These are phyloP conservation scores for Paracorniculantispora psalliotae DNA, from an alignment of 2,329 filamentous ascomycete genomes.

Conservation along the genomic window DNA sequence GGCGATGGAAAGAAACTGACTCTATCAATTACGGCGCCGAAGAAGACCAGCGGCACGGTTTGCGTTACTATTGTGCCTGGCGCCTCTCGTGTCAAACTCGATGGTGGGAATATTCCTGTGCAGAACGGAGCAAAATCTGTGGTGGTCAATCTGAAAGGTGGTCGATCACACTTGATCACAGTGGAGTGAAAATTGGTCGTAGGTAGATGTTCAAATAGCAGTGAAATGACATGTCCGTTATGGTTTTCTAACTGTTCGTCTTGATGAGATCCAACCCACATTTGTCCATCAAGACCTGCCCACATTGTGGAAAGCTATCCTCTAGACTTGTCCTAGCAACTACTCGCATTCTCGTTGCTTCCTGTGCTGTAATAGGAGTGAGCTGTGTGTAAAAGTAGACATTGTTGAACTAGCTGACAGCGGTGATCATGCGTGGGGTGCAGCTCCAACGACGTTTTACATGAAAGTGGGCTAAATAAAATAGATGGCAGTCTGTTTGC, in stretches of 20 bases:
- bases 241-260: too few species aligned
- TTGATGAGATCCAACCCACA: background rate
- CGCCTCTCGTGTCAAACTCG: background rate
- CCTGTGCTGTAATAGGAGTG: too few species aligned
- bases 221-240: too few species aligned
- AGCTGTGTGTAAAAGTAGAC: too few species aligned
- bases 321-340: too few species aligned
- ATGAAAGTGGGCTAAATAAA: background rate
- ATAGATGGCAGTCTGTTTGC: background rate
- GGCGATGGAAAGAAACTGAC: conserved; percentile 2
- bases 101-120: background rate
- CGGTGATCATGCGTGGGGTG: too few species aligned
- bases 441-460: too few species aligned
- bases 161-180: background rate
- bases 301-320: too few species aligned
- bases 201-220: background rate
- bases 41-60: background rate
- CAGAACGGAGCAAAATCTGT: background rate
- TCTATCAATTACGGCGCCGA: background rate
- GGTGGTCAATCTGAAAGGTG: background rate
- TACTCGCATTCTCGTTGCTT: too few species aligned
- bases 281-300: too few species aligned
- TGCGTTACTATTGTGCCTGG: background rate
- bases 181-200: background rate
- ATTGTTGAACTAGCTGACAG: too few species aligned